A percentile compares a stretch with the other conserved stretches of the same genome.
phyloP scores from a whole-genome alignment of 176 grass and related monocot species.

The Thinopyrum elongatum region DNA sequence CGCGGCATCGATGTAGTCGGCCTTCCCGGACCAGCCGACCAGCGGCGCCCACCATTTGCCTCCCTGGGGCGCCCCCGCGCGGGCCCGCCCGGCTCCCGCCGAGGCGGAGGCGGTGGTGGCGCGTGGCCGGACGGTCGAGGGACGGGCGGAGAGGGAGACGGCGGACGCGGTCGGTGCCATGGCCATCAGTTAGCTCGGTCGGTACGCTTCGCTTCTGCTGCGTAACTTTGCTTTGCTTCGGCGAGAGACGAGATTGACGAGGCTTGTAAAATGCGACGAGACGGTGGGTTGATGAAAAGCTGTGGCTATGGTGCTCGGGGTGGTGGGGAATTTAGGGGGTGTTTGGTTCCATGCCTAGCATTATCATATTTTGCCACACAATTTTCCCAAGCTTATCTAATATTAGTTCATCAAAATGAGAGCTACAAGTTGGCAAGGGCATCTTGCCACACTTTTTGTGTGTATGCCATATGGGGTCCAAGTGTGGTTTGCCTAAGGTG shows the following conservation, averaged over 20 bases:
- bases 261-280: background rate
- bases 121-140: background rate
- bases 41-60: slow-evolving; percentile 80
- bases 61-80: background rate
- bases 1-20: slow-evolving; percentile 69
- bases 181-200: background rate
- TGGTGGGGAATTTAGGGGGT: slow-evolving; percentile 9
- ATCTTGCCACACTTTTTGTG: too few species aligned
- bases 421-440: too few species aligned
- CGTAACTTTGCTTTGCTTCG: background rate
- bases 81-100: background rate
- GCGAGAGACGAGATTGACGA: background rate
- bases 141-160: slow-evolving; percentile 17
- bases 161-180: slow-evolving; percentile 13
- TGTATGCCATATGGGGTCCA: too few species aligned
- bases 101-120: background rate
- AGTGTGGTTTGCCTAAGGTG: too few species aligned
- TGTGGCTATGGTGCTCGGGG: background rate
- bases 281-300: background rate
- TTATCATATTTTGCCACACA: too few species aligned
- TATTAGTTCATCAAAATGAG: too few species aligned
- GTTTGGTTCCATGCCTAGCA: too few species aligned
- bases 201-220: background rate
- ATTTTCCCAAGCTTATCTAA: too few species aligned
- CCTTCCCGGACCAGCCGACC: slow-evolving; percentile 58